Conservation (phyloP, 805 yeast genomes). For the Candida xyloterini region DNA sequence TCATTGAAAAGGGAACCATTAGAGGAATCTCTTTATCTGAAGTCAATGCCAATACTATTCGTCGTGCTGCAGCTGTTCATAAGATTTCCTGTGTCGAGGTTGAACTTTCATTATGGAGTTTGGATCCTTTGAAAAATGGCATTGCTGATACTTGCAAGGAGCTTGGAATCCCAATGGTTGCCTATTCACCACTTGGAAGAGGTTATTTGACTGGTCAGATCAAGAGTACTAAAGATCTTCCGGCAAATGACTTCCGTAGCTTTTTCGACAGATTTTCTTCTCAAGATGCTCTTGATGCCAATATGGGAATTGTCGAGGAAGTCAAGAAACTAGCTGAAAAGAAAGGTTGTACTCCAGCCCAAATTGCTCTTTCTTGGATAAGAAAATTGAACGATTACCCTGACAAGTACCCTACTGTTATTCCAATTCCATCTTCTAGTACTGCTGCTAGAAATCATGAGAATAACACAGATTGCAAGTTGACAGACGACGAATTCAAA, state of each 20-base stretch:
- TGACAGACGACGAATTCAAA: slow-evolving; percentile 54
- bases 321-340: slow-evolving; percentile 49
- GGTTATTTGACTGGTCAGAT: slow-evolving; percentile 71
- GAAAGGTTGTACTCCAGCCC: slow-evolving; percentile 53
- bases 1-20: slow-evolving; percentile 60
- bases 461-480: slow-evolving; percentile 47
- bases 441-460: slow-evolving; percentile 56
- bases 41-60: slow-evolving; percentile 58
- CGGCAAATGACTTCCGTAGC: slow-evolving; percentile 53
- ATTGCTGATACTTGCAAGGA: slow-evolving; percentile 57
- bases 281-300: slow-evolving; percentile 51
- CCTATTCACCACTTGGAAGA: slow-evolving; percentile 81
- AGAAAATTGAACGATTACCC: slow-evolving; percentile 40
- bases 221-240: slow-evolving; percentile 44
- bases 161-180: slow-evolving; percentile 61
- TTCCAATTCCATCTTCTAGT: slow-evolving; percentile 83
- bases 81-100: slow-evolving; percentile 71
- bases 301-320: slow-evolving; percentile 47
- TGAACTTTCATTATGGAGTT: slow-evolving; percentile 69
- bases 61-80: slow-evolving; percentile 52
- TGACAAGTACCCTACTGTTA: slow-evolving; percentile 44
- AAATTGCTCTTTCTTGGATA: slow-evolving; percentile 69
- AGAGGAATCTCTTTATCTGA: slow-evolving; percentile 76
- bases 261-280: slow-evolving; percentile 56
- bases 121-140: slow-evolving; percentile 61